Conservation (phyloP, 2,329 filamentous ascomycete genomes). For the Aspergillus ruber region DNA sequence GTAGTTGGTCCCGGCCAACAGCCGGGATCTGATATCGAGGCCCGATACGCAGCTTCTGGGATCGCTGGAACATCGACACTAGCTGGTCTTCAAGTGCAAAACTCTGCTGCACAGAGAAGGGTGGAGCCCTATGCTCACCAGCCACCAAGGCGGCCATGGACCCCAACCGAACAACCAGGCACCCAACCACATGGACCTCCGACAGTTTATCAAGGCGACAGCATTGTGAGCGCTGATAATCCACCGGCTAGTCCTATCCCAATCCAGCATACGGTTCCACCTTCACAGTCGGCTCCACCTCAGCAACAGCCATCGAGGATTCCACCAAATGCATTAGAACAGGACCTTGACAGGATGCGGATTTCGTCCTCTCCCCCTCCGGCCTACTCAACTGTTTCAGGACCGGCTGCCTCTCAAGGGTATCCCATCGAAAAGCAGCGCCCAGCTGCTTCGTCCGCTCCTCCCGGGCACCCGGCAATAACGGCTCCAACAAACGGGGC, state of each 20-base stretch:
- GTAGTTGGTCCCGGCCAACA: conserved; percentile 64
- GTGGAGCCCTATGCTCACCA: conserved; percentile 67
- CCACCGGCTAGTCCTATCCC: conserved; percentile 33
- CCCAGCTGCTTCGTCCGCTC: conserved; percentile 26
- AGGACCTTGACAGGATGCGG: conserved; percentile 78
- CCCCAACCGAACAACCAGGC: conserved; percentile 83
- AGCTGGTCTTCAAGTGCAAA: conserved; percentile 66
- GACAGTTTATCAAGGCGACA: conserved; percentile 81
- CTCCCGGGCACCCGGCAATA: conserved; percentile 21
- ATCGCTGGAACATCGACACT: conserved; percentile 81
- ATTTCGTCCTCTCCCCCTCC: conserved; percentile 79
- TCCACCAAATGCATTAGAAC: conserved; percentile 68
- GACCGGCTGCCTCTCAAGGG: conserved; percentile 42
- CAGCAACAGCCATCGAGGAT: conserved; percentile 28
- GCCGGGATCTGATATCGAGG: conserved; percentile 79
- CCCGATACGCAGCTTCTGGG: conserved; percentile 82
- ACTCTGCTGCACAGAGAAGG: conserved; percentile 73
- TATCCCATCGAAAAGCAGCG: conserved; percentile 77
- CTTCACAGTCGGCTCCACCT: conserved; percentile 13
- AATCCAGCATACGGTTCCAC: conserved; percentile 16
- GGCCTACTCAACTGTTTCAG: conserved; percentile 77
- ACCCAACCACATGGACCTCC: conserved; percentile 83
- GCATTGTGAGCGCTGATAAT: conserved; percentile 52
- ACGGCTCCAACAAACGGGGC: conserved; percentile 12
- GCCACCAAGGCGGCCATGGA: conserved; percentile 66